Conservation (phyloP, 2,329 filamentous ascomycete genomes). For the Aspergillus calidoustus region DNA sequence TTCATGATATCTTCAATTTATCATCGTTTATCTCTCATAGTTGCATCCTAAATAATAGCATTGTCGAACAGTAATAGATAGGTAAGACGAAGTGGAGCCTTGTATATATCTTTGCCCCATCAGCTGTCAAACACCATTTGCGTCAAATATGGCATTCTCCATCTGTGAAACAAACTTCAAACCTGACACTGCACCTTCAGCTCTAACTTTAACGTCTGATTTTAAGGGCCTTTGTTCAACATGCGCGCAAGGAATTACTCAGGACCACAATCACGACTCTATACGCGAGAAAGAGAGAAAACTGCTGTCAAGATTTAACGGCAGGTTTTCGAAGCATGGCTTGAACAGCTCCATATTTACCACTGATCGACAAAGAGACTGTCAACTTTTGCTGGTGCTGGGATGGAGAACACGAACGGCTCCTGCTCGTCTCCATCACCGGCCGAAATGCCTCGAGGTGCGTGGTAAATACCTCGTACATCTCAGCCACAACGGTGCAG, state of each 20-base stretch:
- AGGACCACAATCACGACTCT: not conserved
- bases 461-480: constrained; percentile 5
- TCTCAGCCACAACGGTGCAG: not conserved
- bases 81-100: not conserved
- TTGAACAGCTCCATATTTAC: not conserved
- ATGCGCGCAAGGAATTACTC: not conserved
- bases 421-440: not conserved
- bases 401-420: not conserved
- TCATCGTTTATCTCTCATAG: not conserved
- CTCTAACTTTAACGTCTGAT: not conserved
- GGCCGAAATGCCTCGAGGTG: not conserved
- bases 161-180: not conserved
- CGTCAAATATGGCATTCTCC: not conserved
- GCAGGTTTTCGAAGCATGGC: not conserved
- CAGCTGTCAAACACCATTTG: not conserved
- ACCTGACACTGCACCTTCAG: not conserved
- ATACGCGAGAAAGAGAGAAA: not conserved
- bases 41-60: not conserved
- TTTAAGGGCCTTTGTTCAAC: not conserved
- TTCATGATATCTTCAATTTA: too few relatives aligned
- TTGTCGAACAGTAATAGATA: not conserved
- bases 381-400: constrained; percentile 1
- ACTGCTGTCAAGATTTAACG: not conserved
- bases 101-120: not conserved
- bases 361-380: constrained; percentile 9